Base-by-base conservation (phyloP, 768 basidiomycete genomes). In the Cytidiella melzeri region DNA sequence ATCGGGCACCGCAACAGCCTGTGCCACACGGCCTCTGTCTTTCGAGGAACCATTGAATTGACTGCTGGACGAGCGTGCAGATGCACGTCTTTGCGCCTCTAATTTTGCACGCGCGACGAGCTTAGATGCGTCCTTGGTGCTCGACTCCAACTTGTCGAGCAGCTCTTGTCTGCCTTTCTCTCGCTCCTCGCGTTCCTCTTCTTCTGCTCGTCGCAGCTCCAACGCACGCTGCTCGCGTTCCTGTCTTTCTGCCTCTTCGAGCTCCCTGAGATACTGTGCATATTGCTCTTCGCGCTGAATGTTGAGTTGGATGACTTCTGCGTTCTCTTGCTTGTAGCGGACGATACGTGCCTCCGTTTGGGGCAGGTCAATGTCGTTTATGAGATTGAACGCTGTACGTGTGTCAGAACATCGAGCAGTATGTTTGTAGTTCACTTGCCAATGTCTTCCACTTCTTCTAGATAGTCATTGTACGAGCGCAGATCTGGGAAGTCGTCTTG, bases 361-460 rank as follows among this genome's bases (percentile, higher is more conserved):
- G 4, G 77, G 65, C 19, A 92, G 63, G 51, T 96, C 84, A 40
- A 94, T 77, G 24, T 91, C 87, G 55, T 96, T 85, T 48, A 97
- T 92, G 27, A 98, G 82, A 65, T 98, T 97, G 73, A 95, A 97
- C 4, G 91, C 94, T 94, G 52, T 18, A 11, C n/a, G 45, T 26
- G 54, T 39, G 15, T 25, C 21, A 56, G 41, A 55, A 36, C 19
- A 39, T 38, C 43, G 12, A 26, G 10, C 13, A 20, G n/a, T 12
- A 15, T 12, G 13, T 19, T 19, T 40, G 23, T 15, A 57, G 67
- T 44, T 41, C 27, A 62, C 81, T 62, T 55, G 83, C 84, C 80
- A 56, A 97, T 85, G 59, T 96, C 91, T 68, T 99, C 95, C 2
- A 94, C 92, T 64, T 91, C 83, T 66, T 99, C 93, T 10, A 99